Conservation (phyloP, 345 rosid genomes). For the Arabidopsis arenosa region DNA sequence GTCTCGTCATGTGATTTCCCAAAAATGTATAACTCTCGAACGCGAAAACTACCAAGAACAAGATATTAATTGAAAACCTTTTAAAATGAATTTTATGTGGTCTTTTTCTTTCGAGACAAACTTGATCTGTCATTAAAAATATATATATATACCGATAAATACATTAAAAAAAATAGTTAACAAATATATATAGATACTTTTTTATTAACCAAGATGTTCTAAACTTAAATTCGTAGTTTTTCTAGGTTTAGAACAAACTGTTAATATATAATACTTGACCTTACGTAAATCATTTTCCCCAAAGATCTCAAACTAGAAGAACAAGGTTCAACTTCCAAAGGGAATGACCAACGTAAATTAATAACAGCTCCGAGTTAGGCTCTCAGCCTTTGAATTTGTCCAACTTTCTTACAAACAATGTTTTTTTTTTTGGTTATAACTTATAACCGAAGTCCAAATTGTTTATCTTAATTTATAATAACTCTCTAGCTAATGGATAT, state of each 20-base stretch:
- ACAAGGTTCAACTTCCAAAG: too few relatives aligned
- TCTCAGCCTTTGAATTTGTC: constrained; percentile 8
- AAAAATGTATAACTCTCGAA: background rate
- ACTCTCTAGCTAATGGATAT: background rate
- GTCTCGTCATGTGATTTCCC: background rate
- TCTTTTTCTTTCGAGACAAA: background rate
- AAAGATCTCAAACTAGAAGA: too few relatives aligned
- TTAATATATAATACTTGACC: too few relatives aligned
- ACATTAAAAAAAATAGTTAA: too few relatives aligned
- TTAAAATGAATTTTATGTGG: background rate
- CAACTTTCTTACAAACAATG: background rate
- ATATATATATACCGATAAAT: background rate
- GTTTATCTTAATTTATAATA: background rate
- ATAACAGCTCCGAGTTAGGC: constrained; percentile 2
- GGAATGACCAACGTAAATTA: too few relatives aligned
- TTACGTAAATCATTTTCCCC: too few relatives aligned
- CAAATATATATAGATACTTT: too few relatives aligned
- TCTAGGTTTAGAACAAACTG: too few relatives aligned
- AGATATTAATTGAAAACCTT: too few relatives aligned
- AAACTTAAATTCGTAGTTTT: too few relatives aligned
- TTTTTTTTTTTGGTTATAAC: constrained; percentile 25
- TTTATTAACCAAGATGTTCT: too few relatives aligned
- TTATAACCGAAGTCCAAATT: constrained; percentile 25
- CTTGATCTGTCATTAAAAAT: background rate
- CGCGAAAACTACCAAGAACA: too few relatives aligned